Evolutionary conservation across 768 basidiomycete species (phyloP), one percentile per base, ranked within the genome.

Genomic region (Tulasnella sp.): DNA sequence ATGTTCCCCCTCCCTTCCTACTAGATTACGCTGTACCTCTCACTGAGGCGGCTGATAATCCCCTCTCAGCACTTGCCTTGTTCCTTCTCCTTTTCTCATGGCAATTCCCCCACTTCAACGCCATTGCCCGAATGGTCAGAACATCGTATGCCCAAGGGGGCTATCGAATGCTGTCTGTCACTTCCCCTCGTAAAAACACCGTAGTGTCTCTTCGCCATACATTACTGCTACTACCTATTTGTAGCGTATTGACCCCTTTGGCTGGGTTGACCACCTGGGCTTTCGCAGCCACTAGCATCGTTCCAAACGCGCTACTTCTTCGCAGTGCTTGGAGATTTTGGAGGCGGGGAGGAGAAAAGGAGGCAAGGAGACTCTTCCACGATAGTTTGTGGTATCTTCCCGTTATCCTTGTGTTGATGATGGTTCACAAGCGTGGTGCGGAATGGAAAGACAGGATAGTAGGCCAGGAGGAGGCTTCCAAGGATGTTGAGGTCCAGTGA

Each of bases 61-160:
- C 90, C 0, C 74, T 95, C 35, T 77, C 83, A 0, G 81, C 90
- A 0, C 66, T 86, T 53, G 78, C 81, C 2, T 70, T 99, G 2
- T 88, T 86, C 67, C 72, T 81, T 66, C 66, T 98, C 41, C 74
- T 95, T 7, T 99, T 81, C 69, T 84, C 83, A 55, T 99, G 93
- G 93, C 95, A 99, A 63, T 98, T 98, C 68, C 92, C 93, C 31
- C 93, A 99, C 65, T 98, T 99, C 70, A 96, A 92, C 65, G 66
- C 89, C 1, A 72, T 99, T n/a, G 81, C 91, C 6, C 77, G 95
- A 65, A 70, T 92, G 44, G 75, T 92, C 7, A 78, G 92, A 32
- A 78, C 75, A 8, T 83, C 83, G 16, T 99, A 99, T 65, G 88
- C 95, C 3, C 79, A 88, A 62, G 88, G 83, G 16, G 92, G 92